A percentile compares a stretch with the other conserved stretches of the same genome.
Evolutionary conservation across 2,329 filamentous ascomycete genomes (phyloP).

Genomic region (Xylaria sp.): DNA sequence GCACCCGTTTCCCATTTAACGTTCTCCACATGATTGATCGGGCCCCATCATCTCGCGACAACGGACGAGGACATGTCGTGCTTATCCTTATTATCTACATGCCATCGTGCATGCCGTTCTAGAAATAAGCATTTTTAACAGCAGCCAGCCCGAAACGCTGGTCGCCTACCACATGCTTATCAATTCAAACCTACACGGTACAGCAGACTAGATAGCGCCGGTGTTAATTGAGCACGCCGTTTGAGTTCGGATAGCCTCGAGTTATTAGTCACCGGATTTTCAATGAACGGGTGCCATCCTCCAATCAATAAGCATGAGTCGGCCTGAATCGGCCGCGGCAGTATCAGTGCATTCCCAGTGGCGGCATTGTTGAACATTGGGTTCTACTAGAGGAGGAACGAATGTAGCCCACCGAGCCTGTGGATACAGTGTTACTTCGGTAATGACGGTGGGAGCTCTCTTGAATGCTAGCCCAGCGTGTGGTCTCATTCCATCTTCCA

Average conservation of each 20-base stretch:
- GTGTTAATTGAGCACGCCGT: not conserved
- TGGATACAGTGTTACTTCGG: constrained; percentile 26
- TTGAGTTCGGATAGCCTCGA: constrained; percentile 2
- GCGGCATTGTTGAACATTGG: constrained; percentile 7
- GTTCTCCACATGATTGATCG: constrained; percentile 28
- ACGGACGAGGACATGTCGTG: constrained; percentile 27
- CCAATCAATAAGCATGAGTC: not conserved
- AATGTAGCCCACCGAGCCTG: constrained; percentile 18
- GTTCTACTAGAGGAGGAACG: constrained; percentile 9
- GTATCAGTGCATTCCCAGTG: constrained; percentile 8
- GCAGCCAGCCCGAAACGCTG: constrained; percentile 3
- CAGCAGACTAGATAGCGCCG: not conserved
- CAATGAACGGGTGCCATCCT: not conserved
- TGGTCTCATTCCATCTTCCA: constrained; percentile 34
- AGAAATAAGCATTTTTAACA: too few species aligned
- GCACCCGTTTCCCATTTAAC: constrained; percentile 24
- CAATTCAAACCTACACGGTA: not conserved
- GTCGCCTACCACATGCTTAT: not conserved
- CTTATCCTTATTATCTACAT: constrained; percentile 25
- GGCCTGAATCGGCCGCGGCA: constrained; percentile 6
- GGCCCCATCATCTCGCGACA: constrained; percentile 28
- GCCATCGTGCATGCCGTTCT: constrained; percentile 7
- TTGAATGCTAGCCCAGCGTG: constrained; percentile 7
- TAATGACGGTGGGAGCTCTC: constrained; percentile 9
- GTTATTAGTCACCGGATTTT: constrained; percentile 1